These are phyloP conservation scores for Geotrichum candidum DNA, from an alignment of 1,139 yeast species.

Conservation along the genomic window DNA sequence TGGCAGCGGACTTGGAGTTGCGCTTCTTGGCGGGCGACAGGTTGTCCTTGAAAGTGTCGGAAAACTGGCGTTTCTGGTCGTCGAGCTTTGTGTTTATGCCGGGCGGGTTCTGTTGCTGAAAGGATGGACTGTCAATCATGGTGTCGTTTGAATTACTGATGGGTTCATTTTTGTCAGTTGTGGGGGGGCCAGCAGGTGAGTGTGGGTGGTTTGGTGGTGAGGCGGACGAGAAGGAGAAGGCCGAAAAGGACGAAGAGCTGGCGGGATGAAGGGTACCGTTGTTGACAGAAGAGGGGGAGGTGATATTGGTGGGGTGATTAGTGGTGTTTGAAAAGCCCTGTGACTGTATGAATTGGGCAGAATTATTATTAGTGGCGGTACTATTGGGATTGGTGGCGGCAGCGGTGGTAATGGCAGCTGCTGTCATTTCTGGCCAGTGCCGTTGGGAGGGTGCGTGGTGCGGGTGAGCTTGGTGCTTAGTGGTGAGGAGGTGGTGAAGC, in stretches of 20 bases:
- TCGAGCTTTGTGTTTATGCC: background rate
- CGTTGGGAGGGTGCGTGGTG: background rate
- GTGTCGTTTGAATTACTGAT: background rate
- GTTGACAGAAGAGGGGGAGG: background rate
- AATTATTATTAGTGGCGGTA: too few species aligned
- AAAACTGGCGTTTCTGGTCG: background rate
- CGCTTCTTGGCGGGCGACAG: conserved; percentile 3
- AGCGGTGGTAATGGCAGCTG: background rate
- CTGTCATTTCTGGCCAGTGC: background rate
- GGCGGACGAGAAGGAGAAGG: background rate
- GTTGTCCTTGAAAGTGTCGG: background rate
- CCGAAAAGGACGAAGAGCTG: background rate
- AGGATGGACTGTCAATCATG: background rate
- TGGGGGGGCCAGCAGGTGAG: background rate
- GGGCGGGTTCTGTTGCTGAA: background rate
- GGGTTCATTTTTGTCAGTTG: background rate
- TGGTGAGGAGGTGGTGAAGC: background rate
- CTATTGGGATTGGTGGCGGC: background rate
- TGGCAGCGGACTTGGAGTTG: background rate
- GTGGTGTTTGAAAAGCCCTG: background rate
- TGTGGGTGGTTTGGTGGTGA: background rate
- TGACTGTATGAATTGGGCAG: background rate
- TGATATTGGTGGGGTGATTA: background rate
- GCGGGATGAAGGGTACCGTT: background rate
- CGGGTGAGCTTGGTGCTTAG: background rate